Evolutionary conservation across 139 green algal genomes (phyloP).

Genomic region (Coelastrella sp.): DNA sequence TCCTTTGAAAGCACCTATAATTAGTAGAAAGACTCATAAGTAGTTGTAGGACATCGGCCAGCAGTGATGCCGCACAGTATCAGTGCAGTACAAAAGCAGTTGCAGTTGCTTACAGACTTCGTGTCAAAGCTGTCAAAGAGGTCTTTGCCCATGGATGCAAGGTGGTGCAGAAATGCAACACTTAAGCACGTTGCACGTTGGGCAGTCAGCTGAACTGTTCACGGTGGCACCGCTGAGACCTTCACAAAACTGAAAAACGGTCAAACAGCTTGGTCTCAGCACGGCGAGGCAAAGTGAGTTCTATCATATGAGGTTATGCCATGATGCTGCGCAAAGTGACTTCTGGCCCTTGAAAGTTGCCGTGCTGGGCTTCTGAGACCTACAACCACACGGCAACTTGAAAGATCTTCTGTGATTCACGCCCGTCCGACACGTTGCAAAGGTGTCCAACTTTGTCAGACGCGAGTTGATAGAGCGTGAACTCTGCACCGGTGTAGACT

Average conservation of each 20-base stretch:
- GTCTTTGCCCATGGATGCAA: constrained; percentile 18
- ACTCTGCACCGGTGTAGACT: too few species aligned
- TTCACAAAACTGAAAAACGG: too few species aligned
- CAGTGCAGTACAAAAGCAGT: background rate
- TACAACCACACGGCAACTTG: background rate
- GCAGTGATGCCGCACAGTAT: background rate
- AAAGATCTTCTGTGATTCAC: background rate
- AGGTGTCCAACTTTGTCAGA: too few species aligned
- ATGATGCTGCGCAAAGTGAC: background rate
- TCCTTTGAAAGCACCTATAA: background rate
- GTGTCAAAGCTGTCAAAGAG: constrained; percentile 28
- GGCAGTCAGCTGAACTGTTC: too few species aligned
- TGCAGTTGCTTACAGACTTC: background rate
- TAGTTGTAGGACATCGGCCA: background rate
- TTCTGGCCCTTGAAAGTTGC: background rate
- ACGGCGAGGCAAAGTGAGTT: background rate
- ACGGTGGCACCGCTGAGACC: too few species aligned
- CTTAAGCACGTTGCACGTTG: background rate
- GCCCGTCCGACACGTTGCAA: background rate
- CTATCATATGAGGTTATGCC: background rate
- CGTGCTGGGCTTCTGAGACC: background rate
- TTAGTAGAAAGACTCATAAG: background rate
- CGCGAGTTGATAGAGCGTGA: too few species aligned
- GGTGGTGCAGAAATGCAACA: background rate
- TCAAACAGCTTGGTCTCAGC: too few species aligned